A percentile compares a stretch with the other conserved stretches of the same genome.
These are phyloP conservation scores for Holtermannia corniformis DNA, from an alignment of 768 basidiomycete species.

Conservation along the genomic window DNA sequence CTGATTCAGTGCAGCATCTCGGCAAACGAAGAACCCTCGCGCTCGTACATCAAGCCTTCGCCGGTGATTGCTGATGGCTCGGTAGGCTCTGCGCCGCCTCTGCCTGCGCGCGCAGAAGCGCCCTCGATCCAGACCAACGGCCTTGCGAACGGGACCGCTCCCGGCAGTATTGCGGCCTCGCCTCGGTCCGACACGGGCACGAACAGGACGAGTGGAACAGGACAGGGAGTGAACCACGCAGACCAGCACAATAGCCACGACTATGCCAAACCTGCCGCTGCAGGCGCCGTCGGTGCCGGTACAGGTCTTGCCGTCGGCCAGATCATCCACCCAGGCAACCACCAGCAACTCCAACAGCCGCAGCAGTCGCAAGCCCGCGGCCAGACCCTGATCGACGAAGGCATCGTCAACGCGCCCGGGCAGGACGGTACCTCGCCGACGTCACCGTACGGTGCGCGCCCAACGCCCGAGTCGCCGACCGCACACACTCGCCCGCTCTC, in stretches of 20 bases:
- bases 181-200: background rate
- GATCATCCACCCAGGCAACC: constrained; percentile 22
- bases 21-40: constrained; percentile 7
- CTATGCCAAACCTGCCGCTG: constrained; percentile 2
- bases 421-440: constrained; percentile 10
- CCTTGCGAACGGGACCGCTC: too few relatives aligned
- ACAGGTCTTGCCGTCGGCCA: constrained; percentile 20
- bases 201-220: background rate
- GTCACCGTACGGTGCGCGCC: constrained; percentile 23
- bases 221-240: background rate
- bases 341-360: constrained; percentile 28
- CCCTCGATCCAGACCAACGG: background rate
- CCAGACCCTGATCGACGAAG: constrained; percentile 19
- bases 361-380: constrained; percentile 9
- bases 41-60: constrained; percentile 12
- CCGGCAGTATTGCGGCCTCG: too few relatives aligned
- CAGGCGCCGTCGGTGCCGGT: constrained; percentile 6
- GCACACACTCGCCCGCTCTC: constrained; percentile 8
- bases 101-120: background rate
- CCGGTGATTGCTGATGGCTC: background rate
- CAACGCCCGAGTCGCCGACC: constrained; percentile 22
- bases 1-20: too few relatives aligned
- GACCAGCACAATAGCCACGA: constrained; percentile 4
- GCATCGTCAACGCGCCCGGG: background rate
- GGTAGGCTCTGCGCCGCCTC: background rate